phyloP scores from a whole-genome alignment of 495 filamentous ascomycete species.

The Aspergillus affinis region DNA sequence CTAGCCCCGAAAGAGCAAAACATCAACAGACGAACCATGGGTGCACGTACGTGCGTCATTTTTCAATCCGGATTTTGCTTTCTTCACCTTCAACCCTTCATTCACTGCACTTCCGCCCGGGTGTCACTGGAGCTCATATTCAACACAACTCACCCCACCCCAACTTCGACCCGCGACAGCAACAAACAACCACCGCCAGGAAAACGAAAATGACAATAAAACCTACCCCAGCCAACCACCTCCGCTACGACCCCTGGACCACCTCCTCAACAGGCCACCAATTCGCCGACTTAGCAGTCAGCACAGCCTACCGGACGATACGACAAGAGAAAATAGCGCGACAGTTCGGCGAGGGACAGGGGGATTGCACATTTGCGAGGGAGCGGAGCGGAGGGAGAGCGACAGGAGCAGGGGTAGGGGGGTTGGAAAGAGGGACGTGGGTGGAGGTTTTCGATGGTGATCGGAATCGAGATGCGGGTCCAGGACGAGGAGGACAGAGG shows the following conservation, averaged over 20 bases:
- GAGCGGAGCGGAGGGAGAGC: neutral
- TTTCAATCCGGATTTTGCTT: neutral
- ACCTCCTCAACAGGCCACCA: slow-evolving; percentile 80
- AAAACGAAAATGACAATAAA: slow-evolving; percentile 2
- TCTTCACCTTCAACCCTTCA: neutral
- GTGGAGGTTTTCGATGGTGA: neutral
- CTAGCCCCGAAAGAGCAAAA: slow-evolving; percentile 12
- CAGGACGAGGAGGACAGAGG: slow-evolving; percentile 24
- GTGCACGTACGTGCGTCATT: neutral
- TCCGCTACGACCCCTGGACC: slow-evolving; percentile 78
- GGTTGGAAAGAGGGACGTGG: slow-evolving; percentile 5
- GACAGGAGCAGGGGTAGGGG: slow-evolving; percentile 12
- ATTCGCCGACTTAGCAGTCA: slow-evolving; percentile 56
- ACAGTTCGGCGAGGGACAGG: slow-evolving; percentile 55
- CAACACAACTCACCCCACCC: too few species aligned
- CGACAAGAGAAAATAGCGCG: slow-evolving; percentile 62
- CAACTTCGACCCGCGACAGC: neutral
- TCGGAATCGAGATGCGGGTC: slow-evolving; percentile 4
- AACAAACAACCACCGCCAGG: neutral
- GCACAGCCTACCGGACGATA: slow-evolving; percentile 66
- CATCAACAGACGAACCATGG: slow-evolving; percentile 15
- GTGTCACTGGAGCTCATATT: too few species aligned
- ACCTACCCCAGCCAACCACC: slow-evolving; percentile 34
- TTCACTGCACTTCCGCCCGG: too few species aligned
- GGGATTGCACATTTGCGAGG: slow-evolving; percentile 9